Evolutionary conservation across 1,284 basidiomycete genomes (phyloP).

Genomic region (Ganoderma resinaceum): DNA sequence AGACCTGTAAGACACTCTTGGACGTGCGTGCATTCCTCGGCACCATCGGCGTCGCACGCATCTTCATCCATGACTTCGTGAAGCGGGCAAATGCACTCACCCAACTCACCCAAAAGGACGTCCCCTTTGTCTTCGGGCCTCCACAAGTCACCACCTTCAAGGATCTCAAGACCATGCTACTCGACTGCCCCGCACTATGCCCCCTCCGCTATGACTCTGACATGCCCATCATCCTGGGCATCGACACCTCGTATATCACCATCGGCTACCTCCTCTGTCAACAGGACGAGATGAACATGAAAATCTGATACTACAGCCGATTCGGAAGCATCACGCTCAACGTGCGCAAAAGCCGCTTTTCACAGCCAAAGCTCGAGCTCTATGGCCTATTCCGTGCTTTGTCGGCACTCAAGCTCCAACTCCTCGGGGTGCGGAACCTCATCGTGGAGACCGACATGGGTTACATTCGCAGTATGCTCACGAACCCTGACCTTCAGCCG

Average conservation of each 20-base stretch:
- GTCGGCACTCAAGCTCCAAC: constrained; percentile 18
- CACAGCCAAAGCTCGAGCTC: constrained; percentile 35
- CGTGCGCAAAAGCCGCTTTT: neutral
- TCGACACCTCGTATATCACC: neutral
- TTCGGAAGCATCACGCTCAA: neutral
- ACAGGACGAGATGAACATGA: neutral
- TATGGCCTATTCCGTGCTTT: constrained; percentile 47
- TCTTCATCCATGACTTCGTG: constrained; percentile 34
- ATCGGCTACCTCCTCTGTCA: neutral
- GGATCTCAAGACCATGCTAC: neutral
- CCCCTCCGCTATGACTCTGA: neutral
- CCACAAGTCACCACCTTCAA: neutral
- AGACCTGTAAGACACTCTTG: constrained; percentile 23
- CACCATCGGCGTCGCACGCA: constrained; percentile 28
- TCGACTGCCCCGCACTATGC: neutral
- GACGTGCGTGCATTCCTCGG: constrained; percentile 36
- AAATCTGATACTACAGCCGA: neutral
- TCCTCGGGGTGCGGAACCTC: constrained; percentile 43
- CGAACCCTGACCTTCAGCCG: constrained; percentile 47
- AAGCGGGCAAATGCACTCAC: constrained; percentile 1
- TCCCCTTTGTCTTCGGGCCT: constrained; percentile 21
- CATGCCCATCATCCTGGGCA: neutral
- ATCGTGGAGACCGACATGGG: constrained; percentile 47
- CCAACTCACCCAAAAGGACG: constrained; percentile 31
- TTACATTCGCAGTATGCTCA: constrained; percentile 53